Base-by-base conservation (phyloP, 805 yeast species). In the Monosporozyma aerobia region DNA sequence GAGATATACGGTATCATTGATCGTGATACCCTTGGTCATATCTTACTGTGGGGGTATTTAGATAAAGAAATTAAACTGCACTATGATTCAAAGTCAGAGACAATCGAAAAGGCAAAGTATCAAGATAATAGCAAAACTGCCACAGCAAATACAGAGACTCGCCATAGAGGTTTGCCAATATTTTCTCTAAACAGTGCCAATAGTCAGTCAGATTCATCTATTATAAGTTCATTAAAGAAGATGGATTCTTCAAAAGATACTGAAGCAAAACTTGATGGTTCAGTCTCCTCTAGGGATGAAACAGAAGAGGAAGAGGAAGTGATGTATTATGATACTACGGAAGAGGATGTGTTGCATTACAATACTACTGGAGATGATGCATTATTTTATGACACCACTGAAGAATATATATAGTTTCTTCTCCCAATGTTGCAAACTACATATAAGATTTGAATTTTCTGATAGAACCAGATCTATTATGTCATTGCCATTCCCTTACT, bases 11-110 rank as follows among this genome's bases (percentile, higher is more conserved):
- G 53, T 22, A 51, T 45, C 43, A 53, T 63, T 3, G 56, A 57
- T 47, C 47, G 54, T n/a, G 61, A 63, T 48, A 58, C 61, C 2
- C 35, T 65, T 1, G 68, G 67, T 14, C 52, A 48, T 14, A 32
- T 58, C 5, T 27, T 64, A 13, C 41, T 63, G 5, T 47, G 51
- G 16, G 52, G 48, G 39, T 56, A 53, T 14, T 11, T 54, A 2
- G 33, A 50, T 3, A 47, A 43, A 9, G 37, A 47, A n/a, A 39
- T 39, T 19, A 39, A 39, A 16, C 7, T 25, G 8, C 13, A 8
- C 8, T 39, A 8, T 19, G 39, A 13, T 14, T 4, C 39, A 35
- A 35, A 35, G 14, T 35, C 39, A 14, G 14, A 35, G 19, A 14
- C 39, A 5, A 14, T 7, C 4, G 35, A 32, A 32, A 32, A 32